A percentile compares a stretch with the other conserved stretches of the same genome.
These are phyloP conservation scores for Leccinum imitatum DNA, from an alignment of 768 basidiomycete species.

Conservation along the genomic window DNA sequence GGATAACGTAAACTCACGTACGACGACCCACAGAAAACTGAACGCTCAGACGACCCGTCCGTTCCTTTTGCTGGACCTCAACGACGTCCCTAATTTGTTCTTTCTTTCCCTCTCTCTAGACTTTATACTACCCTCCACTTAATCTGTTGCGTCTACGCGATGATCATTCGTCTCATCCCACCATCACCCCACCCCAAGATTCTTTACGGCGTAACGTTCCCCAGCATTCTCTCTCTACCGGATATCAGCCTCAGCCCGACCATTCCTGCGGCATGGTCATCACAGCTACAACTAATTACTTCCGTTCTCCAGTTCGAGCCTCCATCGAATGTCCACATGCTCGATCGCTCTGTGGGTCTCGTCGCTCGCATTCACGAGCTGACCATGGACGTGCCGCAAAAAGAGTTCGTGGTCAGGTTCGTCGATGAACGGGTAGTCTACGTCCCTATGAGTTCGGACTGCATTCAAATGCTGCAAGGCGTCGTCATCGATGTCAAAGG, in stretches of 20 bases:
- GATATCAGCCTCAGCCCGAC: slow-evolving; percentile 34
- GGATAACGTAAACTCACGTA: slow-evolving; percentile 35
- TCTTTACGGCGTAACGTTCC: slow-evolving; percentile 57
- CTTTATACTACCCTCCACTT: slow-evolving; percentile 25
- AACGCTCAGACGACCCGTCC: slow-evolving; percentile 10
- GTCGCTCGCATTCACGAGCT: slow-evolving; percentile 56
- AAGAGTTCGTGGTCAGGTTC: slow-evolving; percentile 52
- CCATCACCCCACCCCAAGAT: slow-evolving; percentile 49
- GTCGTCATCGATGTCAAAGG: slow-evolving; percentile 55
- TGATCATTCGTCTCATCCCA: slow-evolving; percentile 59
- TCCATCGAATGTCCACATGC: slow-evolving; percentile 51
- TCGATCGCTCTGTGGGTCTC: slow-evolving; percentile 61
- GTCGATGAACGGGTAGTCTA: slow-evolving; percentile 53
- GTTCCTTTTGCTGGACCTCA: slow-evolving; percentile 31
- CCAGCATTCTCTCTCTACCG: slow-evolving; percentile 36
- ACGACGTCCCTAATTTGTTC: slow-evolving; percentile 19
- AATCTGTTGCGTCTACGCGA: slow-evolving; percentile 31
- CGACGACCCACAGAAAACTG: slow-evolving; percentile 27
- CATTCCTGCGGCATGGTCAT: slow-evolving; percentile 52
- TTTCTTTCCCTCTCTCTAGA: slow-evolving; percentile 16
- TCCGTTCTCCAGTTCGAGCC: slow-evolving; percentile 51
- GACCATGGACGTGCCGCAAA: slow-evolving; percentile 54
- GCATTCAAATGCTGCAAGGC: slow-evolving; percentile 45
- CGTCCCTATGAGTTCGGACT: slow-evolving; percentile 45
- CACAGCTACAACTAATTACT: slow-evolving; percentile 50